A percentile compares a stretch with the other conserved stretches of the same genome.
phyloP scores from a whole-genome alignment of 495 filamentous ascomycete species.

The Clohesyomyces aquaticus region DNA sequence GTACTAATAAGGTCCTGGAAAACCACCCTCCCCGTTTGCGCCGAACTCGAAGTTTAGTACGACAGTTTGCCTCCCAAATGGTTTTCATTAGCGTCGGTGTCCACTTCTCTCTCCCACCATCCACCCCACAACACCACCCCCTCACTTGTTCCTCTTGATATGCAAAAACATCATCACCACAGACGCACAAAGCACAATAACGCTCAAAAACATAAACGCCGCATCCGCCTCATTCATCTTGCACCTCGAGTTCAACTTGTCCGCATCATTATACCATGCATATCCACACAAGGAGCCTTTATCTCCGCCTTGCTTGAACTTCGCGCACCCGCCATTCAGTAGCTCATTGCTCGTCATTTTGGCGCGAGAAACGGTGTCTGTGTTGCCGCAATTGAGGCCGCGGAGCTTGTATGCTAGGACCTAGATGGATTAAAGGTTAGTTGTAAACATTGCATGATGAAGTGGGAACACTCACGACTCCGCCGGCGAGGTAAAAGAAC shows the following conservation, averaged over 20 bases:
- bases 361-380: neutral
- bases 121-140: neutral
- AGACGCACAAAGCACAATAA: constrained; percentile 4
- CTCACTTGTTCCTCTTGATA: constrained; percentile 7
- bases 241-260: constrained; percentile 15
- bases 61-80: too few species aligned
- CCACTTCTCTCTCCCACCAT: too few species aligned
- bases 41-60: too few species aligned
- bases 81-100: too few species aligned
- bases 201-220: constrained; percentile 30
- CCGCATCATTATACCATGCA: neutral
- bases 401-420: constrained; percentile 53
- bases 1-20: too few species aligned
- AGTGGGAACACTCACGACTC: constrained; percentile 54
- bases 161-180: constrained; percentile 7
- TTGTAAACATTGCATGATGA: neutral
- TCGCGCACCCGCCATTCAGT: constrained; percentile 23
- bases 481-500: constrained; percentile 51
- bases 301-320: too few species aligned
- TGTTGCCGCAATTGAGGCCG: constrained; percentile 45
- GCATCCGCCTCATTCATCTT: constrained; percentile 21
- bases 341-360: constrained; percentile 11
- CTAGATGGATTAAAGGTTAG: constrained; percentile 40
- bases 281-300: neutral
- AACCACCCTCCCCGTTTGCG: too few species aligned